A percentile compares a stretch with the other conserved stretches of the same genome.
Conservation (phyloP, 169 alveolate species). For the Plasmodium vinckei region DNA sequence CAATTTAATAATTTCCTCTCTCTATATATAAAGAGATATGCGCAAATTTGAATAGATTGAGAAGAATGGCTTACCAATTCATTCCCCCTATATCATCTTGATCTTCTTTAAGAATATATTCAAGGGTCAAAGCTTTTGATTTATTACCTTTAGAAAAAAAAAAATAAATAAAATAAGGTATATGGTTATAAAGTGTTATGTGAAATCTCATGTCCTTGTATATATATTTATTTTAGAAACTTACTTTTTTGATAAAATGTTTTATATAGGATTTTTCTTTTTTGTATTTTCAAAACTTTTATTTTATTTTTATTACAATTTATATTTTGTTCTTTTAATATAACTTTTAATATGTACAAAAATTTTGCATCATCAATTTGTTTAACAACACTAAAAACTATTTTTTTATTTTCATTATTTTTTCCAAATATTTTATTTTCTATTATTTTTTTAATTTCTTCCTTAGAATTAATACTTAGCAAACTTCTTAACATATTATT, state of each 20-base stretch:
- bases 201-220: too few species aligned
- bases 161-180: neutral
- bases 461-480: conserved; percentile 27
- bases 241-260: conserved; percentile 21
- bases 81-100: neutral
- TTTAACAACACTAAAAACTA: conserved; percentile 12
- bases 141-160: neutral
- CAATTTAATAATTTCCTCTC: too few species aligned
- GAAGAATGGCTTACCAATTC: conserved; percentile 13
- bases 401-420: conserved; percentile 22
- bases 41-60: neutral
- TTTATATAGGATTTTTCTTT: conserved; percentile 12
- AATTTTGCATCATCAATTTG: conserved; percentile 6
- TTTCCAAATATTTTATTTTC: conserved; percentile 2
- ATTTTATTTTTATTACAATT: neutral
- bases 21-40: neutral
- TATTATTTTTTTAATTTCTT: conserved; percentile 30
- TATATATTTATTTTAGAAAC: neutral
- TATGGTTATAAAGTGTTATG: neutral
- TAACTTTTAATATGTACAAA: conserved; percentile 6
- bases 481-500: neutral
- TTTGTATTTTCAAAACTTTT: conserved; percentile 9
- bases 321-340: conserved; percentile 3
- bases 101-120: neutral
- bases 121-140: conserved; percentile 9